Conservation (phyloP, 768 basidiomycete species). For the Tylopilus plumbeoviolaceoides region DNA sequence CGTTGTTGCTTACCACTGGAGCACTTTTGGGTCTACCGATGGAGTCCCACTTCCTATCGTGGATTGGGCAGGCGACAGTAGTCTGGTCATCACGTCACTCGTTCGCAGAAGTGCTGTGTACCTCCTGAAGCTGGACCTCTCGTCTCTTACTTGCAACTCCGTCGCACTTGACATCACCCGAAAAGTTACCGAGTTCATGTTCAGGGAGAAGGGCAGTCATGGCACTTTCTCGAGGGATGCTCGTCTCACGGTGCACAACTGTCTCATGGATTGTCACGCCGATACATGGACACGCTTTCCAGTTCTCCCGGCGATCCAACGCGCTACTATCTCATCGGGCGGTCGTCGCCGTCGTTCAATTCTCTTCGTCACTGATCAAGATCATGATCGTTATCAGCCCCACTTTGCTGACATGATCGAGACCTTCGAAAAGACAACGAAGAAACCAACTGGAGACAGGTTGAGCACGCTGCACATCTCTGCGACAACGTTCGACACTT, state of each 20-base stretch:
- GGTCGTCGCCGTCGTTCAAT: conserved; percentile 34
- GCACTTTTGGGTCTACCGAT: conserved; percentile 49
- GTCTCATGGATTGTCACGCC: conserved; percentile 48
- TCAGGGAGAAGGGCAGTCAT: conserved; percentile 40
- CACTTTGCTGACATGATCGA: conserved; percentile 45
- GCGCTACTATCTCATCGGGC: conserved; percentile 37
- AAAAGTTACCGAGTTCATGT: conserved; percentile 55
- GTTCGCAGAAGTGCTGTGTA: conserved; percentile 39
- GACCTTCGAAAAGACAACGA: conserved; percentile 45
- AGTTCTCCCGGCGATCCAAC: conserved; percentile 47
- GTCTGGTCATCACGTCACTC: conserved; percentile 42
- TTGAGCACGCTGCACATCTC: conserved; percentile 36
- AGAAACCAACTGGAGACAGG: conserved; percentile 47
- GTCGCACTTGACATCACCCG: conserved; percentile 50
- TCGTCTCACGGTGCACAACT: conserved; percentile 39
- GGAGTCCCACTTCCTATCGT: conserved; percentile 39
- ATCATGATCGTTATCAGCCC: conserved; percentile 32
- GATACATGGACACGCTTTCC: conserved; percentile 62
- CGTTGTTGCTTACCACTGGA: conserved; percentile 50
- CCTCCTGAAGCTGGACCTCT: conserved; percentile 39
- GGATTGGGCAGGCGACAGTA: conserved; percentile 21
- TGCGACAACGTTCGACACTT: conserved; percentile 24
- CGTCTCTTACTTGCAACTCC: conserved; percentile 36
- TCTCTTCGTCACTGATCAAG: conserved; percentile 39
- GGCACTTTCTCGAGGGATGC: conserved; percentile 15